These are phyloP conservation scores for Sugiyamaella floridensis DNA, from an alignment of 805 yeast species.

Conservation along the genomic window DNA sequence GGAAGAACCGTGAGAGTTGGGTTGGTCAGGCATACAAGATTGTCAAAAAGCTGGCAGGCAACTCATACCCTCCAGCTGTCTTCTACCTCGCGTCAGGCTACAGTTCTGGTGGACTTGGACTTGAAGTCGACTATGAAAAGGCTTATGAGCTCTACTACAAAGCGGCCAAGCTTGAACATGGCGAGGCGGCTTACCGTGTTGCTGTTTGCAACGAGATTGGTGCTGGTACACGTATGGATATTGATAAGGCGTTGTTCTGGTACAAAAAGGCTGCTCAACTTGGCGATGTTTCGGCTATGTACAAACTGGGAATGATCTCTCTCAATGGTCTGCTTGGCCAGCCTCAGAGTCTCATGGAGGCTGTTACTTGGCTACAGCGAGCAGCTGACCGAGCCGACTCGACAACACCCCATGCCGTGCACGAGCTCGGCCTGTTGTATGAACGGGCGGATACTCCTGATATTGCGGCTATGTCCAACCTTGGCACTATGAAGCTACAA, in stretches of 20 bases:
- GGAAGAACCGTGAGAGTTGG: slow-evolving; percentile 50
- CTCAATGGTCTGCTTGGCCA: slow-evolving; percentile 43
- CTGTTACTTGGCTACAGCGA: slow-evolving; percentile 46
- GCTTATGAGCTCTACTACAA: slow-evolving; percentile 56
- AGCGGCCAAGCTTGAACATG: slow-evolving; percentile 52
- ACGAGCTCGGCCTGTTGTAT: slow-evolving; percentile 50
- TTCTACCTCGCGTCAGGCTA: slow-evolving; percentile 57
- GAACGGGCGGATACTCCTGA: slow-evolving; percentile 38
- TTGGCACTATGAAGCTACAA: slow-evolving; percentile 20
- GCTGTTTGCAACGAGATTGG: slow-evolving; percentile 70
- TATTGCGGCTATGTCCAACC: slow-evolving; percentile 12
- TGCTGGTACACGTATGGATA: slow-evolving; percentile 42
- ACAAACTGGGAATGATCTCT: slow-evolving; percentile 61
- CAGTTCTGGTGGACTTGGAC: slow-evolving; percentile 41
- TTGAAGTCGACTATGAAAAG: slow-evolving; percentile 49
- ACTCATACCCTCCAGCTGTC: slow-evolving; percentile 46
- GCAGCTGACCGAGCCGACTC: slow-evolving; percentile 41
- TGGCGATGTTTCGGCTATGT: slow-evolving; percentile 62
- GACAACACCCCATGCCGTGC: slow-evolving; percentile 49
- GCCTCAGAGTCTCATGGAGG: slow-evolving; percentile 36
- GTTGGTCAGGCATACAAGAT: slow-evolving; percentile 52
- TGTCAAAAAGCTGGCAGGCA: slow-evolving; percentile 46
- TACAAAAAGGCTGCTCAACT: slow-evolving; percentile 55
- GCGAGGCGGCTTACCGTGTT: slow-evolving; percentile 58
- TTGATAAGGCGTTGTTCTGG: slow-evolving; percentile 43